Evolutionary conservation across 768 basidiomycete genomes (phyloP).

Genomic region (Naganishia kalamii): DNA sequence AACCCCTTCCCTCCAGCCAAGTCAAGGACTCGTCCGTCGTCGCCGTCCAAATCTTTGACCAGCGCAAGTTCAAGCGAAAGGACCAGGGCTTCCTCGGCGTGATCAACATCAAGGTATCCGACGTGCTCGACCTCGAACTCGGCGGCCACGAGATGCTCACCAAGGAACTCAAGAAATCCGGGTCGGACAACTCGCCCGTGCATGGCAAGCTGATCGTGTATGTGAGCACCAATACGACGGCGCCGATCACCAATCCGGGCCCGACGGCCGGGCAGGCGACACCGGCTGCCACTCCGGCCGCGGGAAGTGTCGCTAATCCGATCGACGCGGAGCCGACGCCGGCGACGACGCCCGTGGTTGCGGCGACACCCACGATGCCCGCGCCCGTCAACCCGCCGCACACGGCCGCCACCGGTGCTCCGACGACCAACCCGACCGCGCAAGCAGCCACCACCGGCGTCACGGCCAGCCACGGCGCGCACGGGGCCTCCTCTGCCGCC

Average conservation of each 20-base stretch:
- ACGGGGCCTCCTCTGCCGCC: slow-evolving; percentile 39
- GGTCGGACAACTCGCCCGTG: slow-evolving; percentile 89
- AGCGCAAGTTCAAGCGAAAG: slow-evolving; percentile 95
- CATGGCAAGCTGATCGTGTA: slow-evolving; percentile 97
- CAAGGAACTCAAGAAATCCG: slow-evolving; percentile 90
- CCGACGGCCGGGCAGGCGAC: slow-evolving; percentile 50
- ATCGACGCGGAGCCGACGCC: slow-evolving; percentile 16
- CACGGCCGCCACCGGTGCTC: slow-evolving; percentile 26
- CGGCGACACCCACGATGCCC: slow-evolving; percentile 30
- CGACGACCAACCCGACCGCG: slow-evolving; percentile 38
- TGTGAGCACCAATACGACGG: slow-evolving; percentile 80
- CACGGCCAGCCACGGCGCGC: slow-evolving; percentile 29
- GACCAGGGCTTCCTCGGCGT: slow-evolving; percentile 98
- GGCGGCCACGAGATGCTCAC: slow-evolving; percentile 97
- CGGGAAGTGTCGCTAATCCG: slow-evolving; percentile 23
- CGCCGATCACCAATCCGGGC: slow-evolving; percentile 77
- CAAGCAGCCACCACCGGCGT: slow-evolving; percentile 40
- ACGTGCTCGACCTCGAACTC: slow-evolving; percentile 82
- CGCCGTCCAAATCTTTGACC: slow-evolving; percentile 97
- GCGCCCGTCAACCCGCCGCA: slow-evolving; percentile 41
- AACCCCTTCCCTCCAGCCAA: not conserved
- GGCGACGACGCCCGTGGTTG: slow-evolving; percentile 16
- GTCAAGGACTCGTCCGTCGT: slow-evolving; percentile 98
- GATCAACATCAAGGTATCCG: slow-evolving; percentile 85
- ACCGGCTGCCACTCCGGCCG: slow-evolving; percentile 26